Percentiles rank a stretch among this genome's conserved stretches.
Evolutionary conservation across 176 grass and related monocot genomes (phyloP).

Genomic region (Avena sativa): DNA sequence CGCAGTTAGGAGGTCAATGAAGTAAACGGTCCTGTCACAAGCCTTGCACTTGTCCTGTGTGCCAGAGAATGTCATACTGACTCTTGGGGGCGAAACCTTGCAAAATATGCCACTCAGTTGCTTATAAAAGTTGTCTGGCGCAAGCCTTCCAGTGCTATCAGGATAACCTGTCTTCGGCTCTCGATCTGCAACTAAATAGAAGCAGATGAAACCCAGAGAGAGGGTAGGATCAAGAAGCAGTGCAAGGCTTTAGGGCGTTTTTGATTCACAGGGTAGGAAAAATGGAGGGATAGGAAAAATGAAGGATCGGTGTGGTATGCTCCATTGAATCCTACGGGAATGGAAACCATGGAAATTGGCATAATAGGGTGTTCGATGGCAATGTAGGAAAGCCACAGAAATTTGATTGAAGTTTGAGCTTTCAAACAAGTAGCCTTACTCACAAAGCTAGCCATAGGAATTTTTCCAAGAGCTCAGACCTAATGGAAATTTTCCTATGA

Average conservation of each 20-base stretch:
- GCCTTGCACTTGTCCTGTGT: conserved; percentile 80
- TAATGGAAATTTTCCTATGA: no score
- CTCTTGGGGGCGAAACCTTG: conserved; percentile 31
- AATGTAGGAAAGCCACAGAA: no score
- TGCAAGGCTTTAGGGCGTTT: conserved; percentile 17
- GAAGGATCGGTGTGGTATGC: no score
- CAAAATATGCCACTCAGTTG: conserved; percentile 36
- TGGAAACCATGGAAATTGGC: no score
- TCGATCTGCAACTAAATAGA: conserved; percentile 39
- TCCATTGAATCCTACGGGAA: no score
- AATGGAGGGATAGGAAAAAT: no score
- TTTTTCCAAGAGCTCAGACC: no score
- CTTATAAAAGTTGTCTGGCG: conserved; percentile 20
- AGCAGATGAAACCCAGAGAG: conserved; percentile 50
- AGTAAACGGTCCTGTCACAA: conserved; percentile 76
- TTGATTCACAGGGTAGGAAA: no score
- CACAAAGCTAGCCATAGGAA: no score
- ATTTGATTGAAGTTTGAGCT: no score
- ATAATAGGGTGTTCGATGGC: no score
- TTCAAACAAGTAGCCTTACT: no score
- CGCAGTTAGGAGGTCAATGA: conserved; percentile 67
- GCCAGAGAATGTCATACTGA: conserved; percentile 61
- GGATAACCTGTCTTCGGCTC: conserved; percentile 26
- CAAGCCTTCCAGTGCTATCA: conserved; percentile 33
- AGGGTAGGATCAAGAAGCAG: conserved; percentile 17